Percentiles rank a stretch among this genome's conserved stretches.
These are phyloP conservation scores for Tetraselmis chui DNA, from an alignment of 139 green algal genomes.

Conservation along the genomic window DNA sequence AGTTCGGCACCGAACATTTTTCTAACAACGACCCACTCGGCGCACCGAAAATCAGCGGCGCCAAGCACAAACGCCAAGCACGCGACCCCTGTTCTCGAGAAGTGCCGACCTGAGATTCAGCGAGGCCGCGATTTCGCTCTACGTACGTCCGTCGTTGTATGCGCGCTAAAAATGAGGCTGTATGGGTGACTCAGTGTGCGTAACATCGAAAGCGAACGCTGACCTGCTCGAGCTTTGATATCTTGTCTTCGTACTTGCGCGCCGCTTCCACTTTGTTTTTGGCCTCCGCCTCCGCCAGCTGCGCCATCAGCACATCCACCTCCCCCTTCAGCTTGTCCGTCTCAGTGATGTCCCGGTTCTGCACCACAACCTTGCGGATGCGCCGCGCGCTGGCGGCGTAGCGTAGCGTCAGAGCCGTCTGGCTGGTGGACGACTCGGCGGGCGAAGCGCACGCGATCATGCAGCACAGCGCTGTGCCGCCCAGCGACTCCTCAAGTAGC, in stretches of 20 bases:
- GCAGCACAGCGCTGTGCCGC: background rate
- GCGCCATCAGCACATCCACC: background rate
- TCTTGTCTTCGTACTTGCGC: background rate
- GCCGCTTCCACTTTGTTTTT: background rate
- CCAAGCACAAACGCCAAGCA: no score
- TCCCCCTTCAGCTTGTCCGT: background rate
- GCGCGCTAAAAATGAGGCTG: no score
- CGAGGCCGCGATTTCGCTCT: no score
- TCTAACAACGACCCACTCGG: no score
- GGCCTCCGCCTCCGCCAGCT: background rate
- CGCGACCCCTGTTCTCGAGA: no score
- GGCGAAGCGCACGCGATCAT: constrained; percentile 7
- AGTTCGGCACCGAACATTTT: no score
- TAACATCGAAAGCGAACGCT: no score
- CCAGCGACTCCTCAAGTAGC: constrained; percentile 7
- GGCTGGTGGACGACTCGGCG: background rate
- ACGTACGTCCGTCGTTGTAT: no score
- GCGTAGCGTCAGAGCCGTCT: constrained; percentile 1
- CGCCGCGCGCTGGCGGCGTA: constrained; percentile 5
- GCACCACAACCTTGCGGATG: background rate
- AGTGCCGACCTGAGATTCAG: no score
- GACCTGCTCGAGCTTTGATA: background rate
- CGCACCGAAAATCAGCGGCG: no score
- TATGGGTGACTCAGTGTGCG: no score
- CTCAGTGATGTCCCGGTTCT: background rate